phyloP scores from a whole-genome alignment of 1,139 yeast species.

The Sugiyamaella paludigena region DNA sequence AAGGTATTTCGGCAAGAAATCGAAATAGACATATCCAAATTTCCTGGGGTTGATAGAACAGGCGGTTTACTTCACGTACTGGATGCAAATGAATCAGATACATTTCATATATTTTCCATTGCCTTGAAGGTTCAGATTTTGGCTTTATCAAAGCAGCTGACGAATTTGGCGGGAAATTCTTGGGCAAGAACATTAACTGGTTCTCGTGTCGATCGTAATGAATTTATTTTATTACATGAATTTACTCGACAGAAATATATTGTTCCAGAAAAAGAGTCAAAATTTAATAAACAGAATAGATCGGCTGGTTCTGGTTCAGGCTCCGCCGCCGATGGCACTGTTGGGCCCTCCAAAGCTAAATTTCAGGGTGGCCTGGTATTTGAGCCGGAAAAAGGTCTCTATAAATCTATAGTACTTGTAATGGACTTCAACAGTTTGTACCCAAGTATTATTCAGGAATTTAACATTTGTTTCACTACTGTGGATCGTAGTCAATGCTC shows the following conservation, averaged over 20 bases:
- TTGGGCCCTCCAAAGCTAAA: slow-evolving; percentile 40
- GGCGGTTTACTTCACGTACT: slow-evolving; percentile 65
- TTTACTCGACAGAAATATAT: slow-evolving; percentile 77
- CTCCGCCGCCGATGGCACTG: slow-evolving; percentile 28
- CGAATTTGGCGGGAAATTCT: slow-evolving; percentile 94
- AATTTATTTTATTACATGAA: slow-evolving; percentile 88
- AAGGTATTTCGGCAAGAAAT: slow-evolving; percentile 63
- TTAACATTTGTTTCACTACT: slow-evolving; percentile 94
- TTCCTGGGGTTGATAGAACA: slow-evolving; percentile 56
- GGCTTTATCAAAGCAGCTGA: slow-evolving; percentile 85
- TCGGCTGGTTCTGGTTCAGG: no score
- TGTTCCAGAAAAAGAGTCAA: slow-evolving; percentile 72
- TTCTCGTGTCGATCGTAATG: slow-evolving; percentile 95
- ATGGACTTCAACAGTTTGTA: slow-evolving; percentile 98
- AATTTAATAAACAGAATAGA: slow-evolving; percentile 2
- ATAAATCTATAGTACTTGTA: slow-evolving; percentile 81
- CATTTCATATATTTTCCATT: slow-evolving; percentile 65
- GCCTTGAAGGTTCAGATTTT: slow-evolving; percentile 82
- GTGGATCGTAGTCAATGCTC: slow-evolving; percentile 61
- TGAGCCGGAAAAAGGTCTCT: slow-evolving; percentile 95
- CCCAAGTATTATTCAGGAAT: slow-evolving; percentile 97
- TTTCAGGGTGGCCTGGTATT: slow-evolving; percentile 96
- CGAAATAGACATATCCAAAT: slow-evolving; percentile 64
- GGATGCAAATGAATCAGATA: slow-evolving; percentile 65
- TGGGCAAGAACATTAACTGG: slow-evolving; percentile 96